Base-by-base conservation (phyloP, 306 rosid species). In the Malus fusca region DNA sequence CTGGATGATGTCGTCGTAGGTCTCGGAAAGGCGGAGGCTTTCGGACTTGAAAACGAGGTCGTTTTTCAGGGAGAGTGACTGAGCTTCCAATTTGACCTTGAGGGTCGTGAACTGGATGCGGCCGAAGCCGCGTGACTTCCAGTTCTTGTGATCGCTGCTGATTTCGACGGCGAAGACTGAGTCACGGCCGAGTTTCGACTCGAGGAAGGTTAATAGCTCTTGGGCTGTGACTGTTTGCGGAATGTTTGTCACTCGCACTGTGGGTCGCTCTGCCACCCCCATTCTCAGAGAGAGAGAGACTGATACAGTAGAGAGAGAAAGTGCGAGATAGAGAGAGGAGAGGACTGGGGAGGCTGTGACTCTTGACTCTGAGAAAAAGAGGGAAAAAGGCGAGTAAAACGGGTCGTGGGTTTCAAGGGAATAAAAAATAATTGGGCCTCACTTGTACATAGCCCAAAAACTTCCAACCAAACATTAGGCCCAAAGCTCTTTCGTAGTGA, bases 91-190 rank as follows among this genome's bases (percentile, higher is more conserved):
- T 75, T 84, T 91, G 28, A 86, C 77, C 1, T 46, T 65, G 40
- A 81, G 77, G 31, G 88, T 67, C 1, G 88, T 65, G 90, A 94
- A 94, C 87, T 94, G 98, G 59, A 91, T 81, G n/a, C 97, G 91
- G 8, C 96, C 97, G n/a, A 52, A 58, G 79, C 92, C 90, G 5
- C 96, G 92, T 0, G 97, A 88, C 73, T 87, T 92, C 96, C 98
- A 94, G 86, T 90, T 90, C 72, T 78, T 30, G 78, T 84, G 90
- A 53, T 86, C 93, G 56, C 83, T 78, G 77, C 66, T 66, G 85
- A 92, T 94, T 70, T 94, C 95, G 15, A 92, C 64, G 79, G 98
- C 98, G 86, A 80, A 94, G 77, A 92, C 74, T 26, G 96, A 84
- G 78, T 86, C 83, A 15, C 75, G 61, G 3, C 91, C 95, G 7